A percentile compares a stretch with the other conserved stretches of the same genome.
Evolutionary conservation across 2,329 filamentous ascomycete species (phyloP).

Genomic region (Talaromyces sp.): DNA sequence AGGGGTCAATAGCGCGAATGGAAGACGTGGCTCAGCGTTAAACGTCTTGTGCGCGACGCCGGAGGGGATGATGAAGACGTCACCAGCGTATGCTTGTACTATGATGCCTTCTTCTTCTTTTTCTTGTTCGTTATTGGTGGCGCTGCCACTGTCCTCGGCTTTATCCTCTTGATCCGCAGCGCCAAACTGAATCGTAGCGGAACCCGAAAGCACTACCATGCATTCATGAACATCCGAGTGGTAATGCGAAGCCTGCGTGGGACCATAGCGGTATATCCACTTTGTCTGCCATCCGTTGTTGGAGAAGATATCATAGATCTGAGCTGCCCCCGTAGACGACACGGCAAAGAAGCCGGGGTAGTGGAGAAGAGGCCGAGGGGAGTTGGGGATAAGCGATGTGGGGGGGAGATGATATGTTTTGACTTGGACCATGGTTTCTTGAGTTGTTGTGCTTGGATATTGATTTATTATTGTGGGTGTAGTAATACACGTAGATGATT

Average conservation of each 20-base stretch:
- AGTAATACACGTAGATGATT: background rate
- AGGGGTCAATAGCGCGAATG: conserved; percentile 42
- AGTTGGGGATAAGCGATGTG: conserved; percentile 48
- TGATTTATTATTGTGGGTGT: background rate
- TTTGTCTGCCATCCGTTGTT: conserved; percentile 49
- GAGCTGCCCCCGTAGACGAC: conserved; percentile 19
- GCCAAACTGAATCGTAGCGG: conserved; percentile 51
- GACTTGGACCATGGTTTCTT: background rate
- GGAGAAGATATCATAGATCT: conserved; percentile 42
- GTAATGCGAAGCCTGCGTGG: conserved; percentile 53
- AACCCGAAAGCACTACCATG: conserved; percentile 53
- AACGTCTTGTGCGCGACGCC: conserved; percentile 54
- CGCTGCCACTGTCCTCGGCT: conserved; percentile 30
- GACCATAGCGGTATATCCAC: conserved; percentile 56
- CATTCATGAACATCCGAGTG: conserved; percentile 54
- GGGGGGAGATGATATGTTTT: conserved; percentile 34
- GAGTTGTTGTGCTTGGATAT: background rate
- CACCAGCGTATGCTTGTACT: conserved; percentile 46
- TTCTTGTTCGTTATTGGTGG: background rate
- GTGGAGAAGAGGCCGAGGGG: conserved; percentile 49
- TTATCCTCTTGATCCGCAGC: conserved; percentile 50
- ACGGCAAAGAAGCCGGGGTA: conserved; percentile 42
- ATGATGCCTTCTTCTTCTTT: conserved; percentile 14
- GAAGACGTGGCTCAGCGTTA: conserved; percentile 33
- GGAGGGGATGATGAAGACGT: conserved; percentile 56